Evolutionary conservation across 495 filamentous ascomycete species (phyloP).

Genomic region (Lasiosphaeriaceae sp.): DNA sequence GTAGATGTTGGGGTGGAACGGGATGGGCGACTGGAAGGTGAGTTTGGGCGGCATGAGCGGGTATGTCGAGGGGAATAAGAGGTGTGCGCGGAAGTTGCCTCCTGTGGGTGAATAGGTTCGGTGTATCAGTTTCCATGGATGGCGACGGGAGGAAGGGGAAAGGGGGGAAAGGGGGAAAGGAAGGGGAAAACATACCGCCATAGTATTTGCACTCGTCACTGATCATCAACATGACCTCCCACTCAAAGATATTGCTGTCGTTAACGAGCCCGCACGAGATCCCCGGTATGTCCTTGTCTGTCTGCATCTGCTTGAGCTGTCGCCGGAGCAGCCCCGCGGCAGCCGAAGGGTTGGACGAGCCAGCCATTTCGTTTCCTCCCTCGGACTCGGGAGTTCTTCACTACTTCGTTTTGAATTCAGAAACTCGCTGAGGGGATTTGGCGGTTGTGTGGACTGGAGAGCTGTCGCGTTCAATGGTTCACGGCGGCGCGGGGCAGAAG

Average conservation of each 20-base stretch:
- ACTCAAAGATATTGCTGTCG: slow-evolving; percentile 90
- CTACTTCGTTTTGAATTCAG: too few species aligned
- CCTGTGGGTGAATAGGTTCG: slow-evolving; percentile 50
- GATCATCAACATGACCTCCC: slow-evolving; percentile 99
- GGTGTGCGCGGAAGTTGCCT: slow-evolving; percentile 80
- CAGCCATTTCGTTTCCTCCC: slow-evolving; percentile 16
- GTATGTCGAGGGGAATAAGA: slow-evolving; percentile 78
- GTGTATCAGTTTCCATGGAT: neutral
- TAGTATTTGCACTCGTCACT: slow-evolving; percentile 94
- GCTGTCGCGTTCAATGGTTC: neutral
- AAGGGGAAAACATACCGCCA: slow-evolving; percentile 53
- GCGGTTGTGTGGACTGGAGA: neutral
- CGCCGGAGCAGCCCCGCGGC: slow-evolving; percentile 74
- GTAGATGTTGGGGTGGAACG: slow-evolving; percentile 96
- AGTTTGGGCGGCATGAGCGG: slow-evolving; percentile 88
- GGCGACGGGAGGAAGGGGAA: neutral
- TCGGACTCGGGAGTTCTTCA: neutral
- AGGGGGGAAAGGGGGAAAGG: neutral
- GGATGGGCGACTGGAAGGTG: slow-evolving; percentile 79
- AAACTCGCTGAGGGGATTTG: too few species aligned
- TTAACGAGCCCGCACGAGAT: slow-evolving; percentile 88
- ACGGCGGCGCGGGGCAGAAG: too few species aligned
- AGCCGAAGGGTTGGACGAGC: slow-evolving; percentile 28
- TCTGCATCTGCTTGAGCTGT: slow-evolving; percentile 92
- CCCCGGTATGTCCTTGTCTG: slow-evolving; percentile 83